Percentiles rank a stretch among this genome's conserved stretches.
These are phyloP conservation scores for Boletus tomentosulus DNA, from an alignment of 768 basidiomycete genomes.

Conservation along the genomic window DNA sequence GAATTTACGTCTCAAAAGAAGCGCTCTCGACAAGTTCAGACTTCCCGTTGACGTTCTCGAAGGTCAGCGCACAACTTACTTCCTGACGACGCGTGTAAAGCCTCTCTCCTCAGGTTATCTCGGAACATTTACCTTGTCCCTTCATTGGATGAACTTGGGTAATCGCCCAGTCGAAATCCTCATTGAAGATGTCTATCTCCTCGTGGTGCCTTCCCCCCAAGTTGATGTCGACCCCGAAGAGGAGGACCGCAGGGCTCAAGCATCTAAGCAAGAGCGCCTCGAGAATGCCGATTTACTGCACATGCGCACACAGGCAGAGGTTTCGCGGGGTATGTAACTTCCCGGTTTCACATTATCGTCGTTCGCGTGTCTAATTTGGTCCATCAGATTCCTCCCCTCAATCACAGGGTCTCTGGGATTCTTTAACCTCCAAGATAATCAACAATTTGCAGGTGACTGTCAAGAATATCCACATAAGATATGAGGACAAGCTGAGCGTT, in stretches of 20 bases:
- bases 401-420: constrained; percentile 80
- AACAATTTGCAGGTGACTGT: constrained; percentile 96
- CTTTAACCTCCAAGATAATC: constrained; percentile 82
- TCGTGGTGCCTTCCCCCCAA: constrained; percentile 79
- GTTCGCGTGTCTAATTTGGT: constrained; percentile 5
- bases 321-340: constrained; percentile 40
- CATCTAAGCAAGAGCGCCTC: constrained; percentile 83
- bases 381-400: constrained; percentile 52
- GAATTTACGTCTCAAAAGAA: constrained; percentile 85
- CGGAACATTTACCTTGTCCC: constrained; percentile 79
- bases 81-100: neutral
- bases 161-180: constrained; percentile 88
- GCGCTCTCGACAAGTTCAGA: constrained; percentile 91
- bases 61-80: constrained; percentile 42
- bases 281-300: constrained; percentile 84
- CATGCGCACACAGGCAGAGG: constrained; percentile 54
- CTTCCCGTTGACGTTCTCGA: constrained; percentile 93
- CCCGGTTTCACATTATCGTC: neutral
- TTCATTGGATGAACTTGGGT: constrained; percentile 86
- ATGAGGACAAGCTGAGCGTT: constrained; percentile 92
- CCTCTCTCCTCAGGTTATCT: constrained; percentile 58
- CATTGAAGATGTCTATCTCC: constrained; percentile 92
- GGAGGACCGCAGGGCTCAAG: constrained; percentile 77
- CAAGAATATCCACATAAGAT: constrained; percentile 93
- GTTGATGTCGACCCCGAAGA: constrained; percentile 72